These are phyloP conservation scores for Entomortierella chlamydospora DNA, from an alignment of 192 early-diverging fungal species.

Conservation along the genomic window DNA sequence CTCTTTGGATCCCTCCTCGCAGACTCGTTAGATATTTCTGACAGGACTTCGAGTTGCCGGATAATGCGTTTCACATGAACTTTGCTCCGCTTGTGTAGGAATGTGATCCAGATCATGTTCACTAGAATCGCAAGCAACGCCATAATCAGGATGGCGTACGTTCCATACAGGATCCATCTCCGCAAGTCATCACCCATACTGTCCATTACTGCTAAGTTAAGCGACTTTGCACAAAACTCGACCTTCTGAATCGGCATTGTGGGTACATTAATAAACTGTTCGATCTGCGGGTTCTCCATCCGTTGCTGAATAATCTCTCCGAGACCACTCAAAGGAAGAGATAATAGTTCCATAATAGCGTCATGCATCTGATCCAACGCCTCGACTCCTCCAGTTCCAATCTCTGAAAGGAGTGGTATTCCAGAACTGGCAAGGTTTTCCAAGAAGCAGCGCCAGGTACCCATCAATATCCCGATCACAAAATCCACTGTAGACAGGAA, in stretches of 20 bases:
- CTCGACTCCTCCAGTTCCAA: constrained; percentile 22
- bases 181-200: constrained; percentile 1
- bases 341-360: background rate
- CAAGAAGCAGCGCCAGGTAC: constrained; percentile 49
- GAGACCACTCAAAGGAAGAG: constrained; percentile 20
- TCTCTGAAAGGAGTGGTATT: constrained; percentile 27
- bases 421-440: constrained; percentile 12
- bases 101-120: constrained; percentile 24
- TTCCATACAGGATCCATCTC: constrained; percentile 21
- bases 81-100: constrained; percentile 17
- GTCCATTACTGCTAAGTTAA: constrained; percentile 7
- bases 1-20: background rate
- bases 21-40: background rate
- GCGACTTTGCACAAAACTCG: constrained; percentile 9
- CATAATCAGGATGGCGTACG: background rate
- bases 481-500: constrained; percentile 23
- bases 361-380: constrained; percentile 33
- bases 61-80: constrained; percentile 7
- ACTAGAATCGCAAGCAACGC: background rate
- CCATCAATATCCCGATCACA: constrained; percentile 16
- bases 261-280: background rate
- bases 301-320: constrained; percentile 8
- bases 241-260: background rate
- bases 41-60: background rate
- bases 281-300: constrained; percentile 32